Base-by-base conservation (phyloP, 2,329 filamentous ascomycete species). In the Ophiocordyceps australis region DNA sequence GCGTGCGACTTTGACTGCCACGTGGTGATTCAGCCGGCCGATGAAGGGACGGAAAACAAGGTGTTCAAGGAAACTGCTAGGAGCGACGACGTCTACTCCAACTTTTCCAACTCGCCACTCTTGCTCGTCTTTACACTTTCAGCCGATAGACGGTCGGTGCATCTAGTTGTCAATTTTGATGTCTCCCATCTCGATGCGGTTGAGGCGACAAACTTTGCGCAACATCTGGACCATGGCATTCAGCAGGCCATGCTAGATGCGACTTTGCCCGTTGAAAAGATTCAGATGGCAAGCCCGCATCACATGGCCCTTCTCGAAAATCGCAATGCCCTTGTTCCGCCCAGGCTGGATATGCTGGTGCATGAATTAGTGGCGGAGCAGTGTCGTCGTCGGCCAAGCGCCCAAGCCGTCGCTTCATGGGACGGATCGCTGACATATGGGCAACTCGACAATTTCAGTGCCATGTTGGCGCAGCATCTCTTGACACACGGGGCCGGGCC, bases 1-100 rank as follows among this genome's bases (percentile, higher is more conserved):
- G 28, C 28, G 4, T 29, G 28, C 17, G 28, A 29, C 10, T 29
- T 29, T 12, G 20, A 26, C 10, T 26, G 28, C 17, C 20, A 25
- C 17, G 5, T 29, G 23, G 20, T 29, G 20, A 26, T 29, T 14
- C 28, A 29, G 10, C 28, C 28, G 2, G 9, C 13, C 1, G 24
- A 26, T 9, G 23, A 29, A 9, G 21, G 16, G 11, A 7, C 17
- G 10, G 20, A 23, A 17, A 16, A 15, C 2, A 12, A 19, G 11
- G 9, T 26, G 7, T 26, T 29, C 7, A 16, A n/a, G n/a, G 28
- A 26, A n/a, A 16, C 7, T 4, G 13, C 23, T 13, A 17, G 9
- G 16, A 22, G 15, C 15, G 19, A 23, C 9, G 24, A 23, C 17
- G 12, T 13, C 7, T 22, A 26, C 11, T 25, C 24, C 10, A 8